Evolutionary conservation across 371 early-diverging fungal species (phyloP), one percentile per base, ranked within the genome.

Genomic region (Mucor mucedo): DNA sequence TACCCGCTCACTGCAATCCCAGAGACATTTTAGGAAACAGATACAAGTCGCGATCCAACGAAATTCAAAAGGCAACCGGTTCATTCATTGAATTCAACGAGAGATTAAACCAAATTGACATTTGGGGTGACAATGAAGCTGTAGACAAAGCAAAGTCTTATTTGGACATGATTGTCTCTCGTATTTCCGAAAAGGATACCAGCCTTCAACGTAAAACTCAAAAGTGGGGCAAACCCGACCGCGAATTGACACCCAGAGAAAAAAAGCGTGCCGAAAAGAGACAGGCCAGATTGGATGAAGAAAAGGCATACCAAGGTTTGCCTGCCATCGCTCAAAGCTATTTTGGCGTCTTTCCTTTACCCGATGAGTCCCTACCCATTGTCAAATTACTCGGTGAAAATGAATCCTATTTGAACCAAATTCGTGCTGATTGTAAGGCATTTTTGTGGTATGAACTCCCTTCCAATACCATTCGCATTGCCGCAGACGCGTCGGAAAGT

Each of bases 221-320:
- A 29, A 77, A 77, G 50, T 81, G 82, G 82, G 71, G 66, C 5
- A 70, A 66, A 50, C 78, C 82, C 0, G 77, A 78, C 16, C 70
- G 78, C 3, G 76, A 78, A 33, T 52, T 81, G 27, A 81, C 78
- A 9, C 69, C 68, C 47, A 65, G 57, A 27, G 82, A 78, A 41
- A 62, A 44, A 4, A 55, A 62, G 13, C 63, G 75, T 7, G 71
- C 50, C 11, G 82, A 81, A 48, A 52, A 64, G 10, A 62, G 50
- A 30, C 65, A 69, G 16, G 71, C 66, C 0, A 63, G 54, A 16
- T 28, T 57, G 5, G 55, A 60, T 3, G 76, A 77, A 53, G 74
- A 75, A 32, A 73, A 60, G 48, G 57, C 67, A 30, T 81, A 68
- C 52, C 73, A 69, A 16, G 73, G 72, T 6, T 16, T 44, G 2